Base-by-base conservation (phyloP, 2,329 filamentous ascomycete species). In the Cercospora sojina region DNA sequence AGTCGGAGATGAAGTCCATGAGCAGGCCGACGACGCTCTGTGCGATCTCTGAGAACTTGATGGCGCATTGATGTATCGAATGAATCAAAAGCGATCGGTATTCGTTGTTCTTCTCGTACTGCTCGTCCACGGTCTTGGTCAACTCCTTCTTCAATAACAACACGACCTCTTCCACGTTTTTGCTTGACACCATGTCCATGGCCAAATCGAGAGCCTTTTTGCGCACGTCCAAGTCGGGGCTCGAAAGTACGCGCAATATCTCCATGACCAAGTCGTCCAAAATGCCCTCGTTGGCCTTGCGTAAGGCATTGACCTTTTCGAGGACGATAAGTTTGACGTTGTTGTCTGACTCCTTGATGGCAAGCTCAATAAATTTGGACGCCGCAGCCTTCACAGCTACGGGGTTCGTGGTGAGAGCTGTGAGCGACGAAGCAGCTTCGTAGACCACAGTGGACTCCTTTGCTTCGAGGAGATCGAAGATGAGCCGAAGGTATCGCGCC, bases 1-100 rank as follows among this genome's bases (percentile, higher is more conserved):
- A 97, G 79, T 99, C 95, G 60, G 91, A 92, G 75, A 99, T 97
- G 78, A 98, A 98, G 80, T 99, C 95, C 95, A 99, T 99, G 62
- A 99, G 86, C 53, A 97, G 87, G 71, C 95, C 95, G 63, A 99
- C 95, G 16, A 99, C 95, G 76, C 92, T 98, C 55, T 94, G 91
- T 27, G 95, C 95, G 69, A 99, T 94, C 80, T 99, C 94, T 10
- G 95, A 98, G 83, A 98, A 98, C 78, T 96, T 97, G 84, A 99
- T 98, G 74, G 95, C 95, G 79, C 95, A 98, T 78, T 96, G 93
- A 79, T 99, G 95, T 76, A 99, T 99, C 41, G 93, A 92, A 79
- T 97, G 93, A 72, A 99, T 98, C 68, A 99, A 86, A 8, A 99
- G 86, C 75, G 96, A 93, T 73, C 95, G 91, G 80, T 97, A 97